These are phyloP conservation scores for Diaporthe sp. DNA, from an alignment of 2,329 filamentous ascomycete genomes.

Conservation along the genomic window DNA sequence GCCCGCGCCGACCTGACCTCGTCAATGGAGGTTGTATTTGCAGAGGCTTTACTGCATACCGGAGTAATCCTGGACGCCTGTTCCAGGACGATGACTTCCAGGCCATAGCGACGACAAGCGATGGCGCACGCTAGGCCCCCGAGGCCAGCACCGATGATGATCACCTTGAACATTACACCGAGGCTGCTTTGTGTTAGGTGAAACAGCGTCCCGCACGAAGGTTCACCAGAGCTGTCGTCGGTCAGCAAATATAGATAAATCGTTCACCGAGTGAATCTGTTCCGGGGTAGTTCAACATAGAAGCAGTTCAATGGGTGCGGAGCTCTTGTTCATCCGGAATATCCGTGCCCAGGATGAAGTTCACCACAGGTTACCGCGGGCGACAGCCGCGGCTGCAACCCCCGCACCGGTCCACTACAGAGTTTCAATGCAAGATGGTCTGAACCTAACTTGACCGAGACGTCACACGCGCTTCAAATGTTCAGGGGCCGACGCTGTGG, in stretches of 20 bases:
- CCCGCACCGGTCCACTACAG: not conserved
- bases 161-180: not conserved
- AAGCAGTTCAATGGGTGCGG: too few relatives aligned
- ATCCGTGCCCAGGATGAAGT: not conserved
- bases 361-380: not conserved
- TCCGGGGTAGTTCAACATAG: not conserved
- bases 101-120: conserved; percentile 11
- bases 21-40: not conserved
- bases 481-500: not conserved
- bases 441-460: not conserved
- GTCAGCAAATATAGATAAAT: not conserved
- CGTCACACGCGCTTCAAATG: not conserved
- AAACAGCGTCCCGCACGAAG: too few relatives aligned
- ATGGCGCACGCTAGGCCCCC: conserved; percentile 19
- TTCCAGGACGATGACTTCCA: conserved; percentile 4
- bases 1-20: conserved; percentile 22
- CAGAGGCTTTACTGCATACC: not conserved
- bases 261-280: not conserved
- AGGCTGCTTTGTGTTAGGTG: rapidly evolving
- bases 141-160: conserved; percentile 18
- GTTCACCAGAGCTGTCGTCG: too few relatives aligned
- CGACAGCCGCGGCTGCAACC: not conserved
- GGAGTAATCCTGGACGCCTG: not conserved
- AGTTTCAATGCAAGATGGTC: conserved; percentile 4
- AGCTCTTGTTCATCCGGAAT: too few relatives aligned